Evolutionary conservation across 805 yeast genomes (phyloP).

Genomic region (Clavispora santaluciae): DNA sequence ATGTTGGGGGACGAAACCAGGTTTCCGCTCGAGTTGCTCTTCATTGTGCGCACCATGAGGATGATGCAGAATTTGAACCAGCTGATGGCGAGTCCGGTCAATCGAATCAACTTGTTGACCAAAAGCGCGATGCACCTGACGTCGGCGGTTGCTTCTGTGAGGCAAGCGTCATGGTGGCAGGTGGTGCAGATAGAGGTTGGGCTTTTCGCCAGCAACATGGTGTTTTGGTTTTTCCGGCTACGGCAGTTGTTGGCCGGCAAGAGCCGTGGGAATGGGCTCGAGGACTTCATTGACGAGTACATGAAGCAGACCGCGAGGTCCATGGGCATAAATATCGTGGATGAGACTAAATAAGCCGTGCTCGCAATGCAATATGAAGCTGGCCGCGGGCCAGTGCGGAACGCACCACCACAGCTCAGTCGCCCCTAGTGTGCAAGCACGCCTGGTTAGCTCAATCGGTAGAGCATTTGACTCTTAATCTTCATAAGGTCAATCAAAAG

Average conservation of each 20-base stretch:
- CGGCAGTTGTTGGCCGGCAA: constrained; percentile 29
- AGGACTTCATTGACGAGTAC: constrained; percentile 42
- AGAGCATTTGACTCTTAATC: constrained; percentile 19
- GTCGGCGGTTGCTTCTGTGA: not conserved
- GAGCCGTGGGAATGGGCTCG: constrained; percentile 33
- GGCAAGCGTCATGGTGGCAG: constrained; percentile 12
- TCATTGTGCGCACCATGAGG: constrained; percentile 66
- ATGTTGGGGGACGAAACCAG: constrained; percentile 59
- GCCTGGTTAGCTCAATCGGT: constrained; percentile 21
- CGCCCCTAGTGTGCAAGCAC: not conserved
- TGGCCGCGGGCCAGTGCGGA: too few species aligned
- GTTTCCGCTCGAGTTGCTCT: constrained; percentile 63
- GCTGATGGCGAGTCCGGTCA: constrained; percentile 66
- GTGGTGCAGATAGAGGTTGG: constrained; percentile 19
- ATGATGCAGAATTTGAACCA: constrained; percentile 69
- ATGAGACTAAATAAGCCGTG: too few species aligned
- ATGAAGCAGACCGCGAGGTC: constrained; percentile 39
- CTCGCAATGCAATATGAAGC: too few species aligned
- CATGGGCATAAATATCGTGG: constrained; percentile 35
- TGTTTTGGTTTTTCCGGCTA: constrained; percentile 29
- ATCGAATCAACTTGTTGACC: constrained; percentile 61
- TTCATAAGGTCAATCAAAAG: constrained; percentile 18
- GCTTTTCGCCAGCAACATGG: constrained; percentile 25
- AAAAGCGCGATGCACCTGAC: constrained; percentile 41
- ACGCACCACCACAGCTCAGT: too few species aligned